These are phyloP conservation scores for Syzygium malaccense DNA, from an alignment of 441 rosid species.

Conservation along the genomic window DNA sequence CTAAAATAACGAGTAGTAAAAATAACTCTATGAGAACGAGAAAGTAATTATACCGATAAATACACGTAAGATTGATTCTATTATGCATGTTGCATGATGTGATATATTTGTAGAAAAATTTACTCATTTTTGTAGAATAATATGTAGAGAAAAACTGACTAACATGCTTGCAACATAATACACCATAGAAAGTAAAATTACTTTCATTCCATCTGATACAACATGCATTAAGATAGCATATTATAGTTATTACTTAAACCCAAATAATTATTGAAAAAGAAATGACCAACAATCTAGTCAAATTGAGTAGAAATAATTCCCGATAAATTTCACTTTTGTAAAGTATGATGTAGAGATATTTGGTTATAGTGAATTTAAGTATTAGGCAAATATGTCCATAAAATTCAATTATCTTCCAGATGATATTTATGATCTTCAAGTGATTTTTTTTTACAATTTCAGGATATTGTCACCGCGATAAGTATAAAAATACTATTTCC, in stretches of 20 bases:
- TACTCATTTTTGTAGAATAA: neutral
- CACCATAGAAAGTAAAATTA: neutral
- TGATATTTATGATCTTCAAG: neutral
- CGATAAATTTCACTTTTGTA: neutral
- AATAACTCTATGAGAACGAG: neutral
- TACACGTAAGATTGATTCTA: neutral
- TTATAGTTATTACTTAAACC: neutral
- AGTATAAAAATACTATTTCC: neutral
- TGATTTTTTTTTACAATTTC: neutral
- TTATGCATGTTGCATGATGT: neutral
- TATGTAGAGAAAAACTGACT: neutral
- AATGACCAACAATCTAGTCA: neutral
- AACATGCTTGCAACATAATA: neutral
- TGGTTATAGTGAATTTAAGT: neutral
- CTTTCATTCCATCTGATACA: neutral
- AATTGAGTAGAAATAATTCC: neutral
- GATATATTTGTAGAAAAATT: neutral
- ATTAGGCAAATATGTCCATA: neutral
- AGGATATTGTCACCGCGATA: neutral
- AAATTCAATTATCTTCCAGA: neutral
- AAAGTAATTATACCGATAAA: neutral
- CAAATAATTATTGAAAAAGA: neutral
- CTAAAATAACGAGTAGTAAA: neutral
- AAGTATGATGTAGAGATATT: neutral
- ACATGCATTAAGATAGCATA: neutral